Evolutionary conservation across 305 asterid genomes (phyloP).

Genomic region (Solanum hybrid): DNA sequence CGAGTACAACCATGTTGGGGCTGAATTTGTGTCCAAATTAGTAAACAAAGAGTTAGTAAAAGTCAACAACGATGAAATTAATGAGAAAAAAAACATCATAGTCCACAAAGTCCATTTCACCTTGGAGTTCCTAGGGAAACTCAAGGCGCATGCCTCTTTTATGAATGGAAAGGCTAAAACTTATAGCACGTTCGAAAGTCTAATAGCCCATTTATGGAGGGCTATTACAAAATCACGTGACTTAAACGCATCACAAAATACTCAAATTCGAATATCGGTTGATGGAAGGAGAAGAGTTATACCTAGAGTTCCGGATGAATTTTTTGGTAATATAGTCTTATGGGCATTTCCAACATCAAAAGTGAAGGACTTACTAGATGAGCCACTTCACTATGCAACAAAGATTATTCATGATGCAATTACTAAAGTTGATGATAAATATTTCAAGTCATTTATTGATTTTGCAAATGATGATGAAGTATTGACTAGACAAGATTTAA

Average conservation of each 20-base stretch:
- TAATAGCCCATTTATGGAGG: conserved; percentile 73
- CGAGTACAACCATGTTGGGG: conserved; percentile 51
- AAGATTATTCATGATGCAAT: conserved; percentile 58
- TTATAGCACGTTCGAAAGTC: conserved; percentile 64
- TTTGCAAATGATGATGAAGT: conserved; percentile 34
- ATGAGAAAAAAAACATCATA: background rate
- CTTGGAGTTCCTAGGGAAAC: conserved; percentile 36
- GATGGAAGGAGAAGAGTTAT: conserved; percentile 56
- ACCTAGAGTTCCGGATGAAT: conserved; percentile 34
- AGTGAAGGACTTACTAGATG: conserved; percentile 31
- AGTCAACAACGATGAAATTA: background rate
- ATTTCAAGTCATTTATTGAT: conserved; percentile 74
- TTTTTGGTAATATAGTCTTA: conserved; percentile 42
- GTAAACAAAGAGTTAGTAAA: conserved; percentile 12
- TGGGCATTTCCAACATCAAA: conserved; percentile 29
- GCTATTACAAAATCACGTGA: conserved; percentile 54
- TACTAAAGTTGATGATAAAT: conserved; percentile 33
- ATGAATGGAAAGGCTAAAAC: conserved; percentile 25
- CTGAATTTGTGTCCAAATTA: conserved; percentile 27
- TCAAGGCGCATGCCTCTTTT: conserved; percentile 52
- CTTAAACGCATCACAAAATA: conserved; percentile 32
- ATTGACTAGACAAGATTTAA: conserved; percentile 26
- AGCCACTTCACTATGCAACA: conserved; percentile 44
- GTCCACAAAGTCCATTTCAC: conserved; percentile 48
- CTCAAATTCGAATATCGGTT: conserved; percentile 45